These are phyloP conservation scores for Candida adriatica DNA, from an alignment of 805 yeast genomes.

Conservation along the genomic window DNA sequence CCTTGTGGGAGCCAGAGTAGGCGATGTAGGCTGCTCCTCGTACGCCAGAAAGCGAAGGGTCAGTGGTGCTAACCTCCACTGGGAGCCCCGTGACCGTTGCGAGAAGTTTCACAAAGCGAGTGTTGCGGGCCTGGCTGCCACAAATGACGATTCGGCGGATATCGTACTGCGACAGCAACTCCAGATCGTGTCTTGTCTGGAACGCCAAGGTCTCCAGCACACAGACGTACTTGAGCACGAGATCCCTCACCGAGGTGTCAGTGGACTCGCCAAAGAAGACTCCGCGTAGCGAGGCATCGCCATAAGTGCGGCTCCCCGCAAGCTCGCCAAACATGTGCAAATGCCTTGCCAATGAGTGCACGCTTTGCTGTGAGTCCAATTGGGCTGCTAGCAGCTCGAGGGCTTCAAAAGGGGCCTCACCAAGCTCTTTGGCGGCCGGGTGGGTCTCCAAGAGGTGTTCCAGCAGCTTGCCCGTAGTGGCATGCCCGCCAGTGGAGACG, in stretches of 20 bases:
- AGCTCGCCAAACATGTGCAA: conserved; percentile 48
- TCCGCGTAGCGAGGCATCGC: conserved; percentile 43
- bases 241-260: conserved; percentile 26
- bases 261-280: conserved; percentile 41
- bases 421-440: conserved; percentile 24
- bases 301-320: conserved; percentile 49
- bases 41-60: conserved; percentile 24
- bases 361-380: conserved; percentile 6
- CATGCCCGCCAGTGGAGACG: conserved; percentile 50
- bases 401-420: conserved; percentile 14
- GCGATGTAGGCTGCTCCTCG: conserved; percentile 25
- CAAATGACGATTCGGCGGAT: conserved; percentile 33
- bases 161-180: conserved; percentile 21
- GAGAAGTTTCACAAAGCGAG: conserved; percentile 30
- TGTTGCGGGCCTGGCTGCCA: conserved; percentile 50
- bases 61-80: conserved; percentile 13
- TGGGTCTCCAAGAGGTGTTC: conserved; percentile 41
- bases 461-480: conserved; percentile 49
- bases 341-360: conserved; percentile 27
- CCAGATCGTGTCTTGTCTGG: conserved; percentile 38
- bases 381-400: conserved; percentile 23
- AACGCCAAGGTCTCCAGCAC: conserved; percentile 45
- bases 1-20: conserved; percentile 7
- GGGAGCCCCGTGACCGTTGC: conserved; percentile 21
- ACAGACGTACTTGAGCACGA: conserved; percentile 38